These are phyloP conservation scores for Sporobolomyces phaffii DNA, from an alignment of 768 basidiomycete genomes.

Conservation along the genomic window DNA sequence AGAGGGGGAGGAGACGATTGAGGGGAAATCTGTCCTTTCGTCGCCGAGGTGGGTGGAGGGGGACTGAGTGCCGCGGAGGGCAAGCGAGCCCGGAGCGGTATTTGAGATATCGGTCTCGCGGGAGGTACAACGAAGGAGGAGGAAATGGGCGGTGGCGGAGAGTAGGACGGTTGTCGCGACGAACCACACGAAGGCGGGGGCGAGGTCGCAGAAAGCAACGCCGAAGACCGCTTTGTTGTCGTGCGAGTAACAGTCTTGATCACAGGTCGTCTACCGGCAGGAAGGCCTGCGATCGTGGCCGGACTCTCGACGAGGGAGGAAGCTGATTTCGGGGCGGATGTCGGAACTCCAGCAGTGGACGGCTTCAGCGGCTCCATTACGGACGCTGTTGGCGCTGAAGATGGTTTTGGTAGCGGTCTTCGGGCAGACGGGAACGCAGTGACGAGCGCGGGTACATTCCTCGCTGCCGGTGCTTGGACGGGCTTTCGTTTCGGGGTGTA, in stretches of 20 bases:
- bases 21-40: too few species aligned
- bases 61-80: too few species aligned
- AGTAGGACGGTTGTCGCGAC: background rate
- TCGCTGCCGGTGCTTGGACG: background rate
- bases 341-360: too few species aligned
- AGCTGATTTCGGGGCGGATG: background rate
- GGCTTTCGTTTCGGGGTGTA: constrained; percentile 22
- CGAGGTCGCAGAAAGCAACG: background rate
- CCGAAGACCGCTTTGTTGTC: background rate
- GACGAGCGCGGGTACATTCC: background rate
- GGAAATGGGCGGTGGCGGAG: background rate
- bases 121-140: background rate
- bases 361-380: too few species aligned
- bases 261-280: background rate
- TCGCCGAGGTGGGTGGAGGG: too few species aligned
- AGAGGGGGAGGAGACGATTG: background rate
- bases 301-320: too few species aligned
- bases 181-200: background rate
- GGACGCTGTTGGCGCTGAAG: too few species aligned
- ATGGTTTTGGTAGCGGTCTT: background rate
- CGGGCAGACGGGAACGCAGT: background rate
- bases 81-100: background rate
- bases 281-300: background rate
- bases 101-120: background rate
- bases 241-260: constrained; percentile 14